A percentile compares a stretch with the other conserved stretches of the same genome.
Conservation (phyloP, 257 asterid genomes). For the Solanum lycopersicoides region DNA sequence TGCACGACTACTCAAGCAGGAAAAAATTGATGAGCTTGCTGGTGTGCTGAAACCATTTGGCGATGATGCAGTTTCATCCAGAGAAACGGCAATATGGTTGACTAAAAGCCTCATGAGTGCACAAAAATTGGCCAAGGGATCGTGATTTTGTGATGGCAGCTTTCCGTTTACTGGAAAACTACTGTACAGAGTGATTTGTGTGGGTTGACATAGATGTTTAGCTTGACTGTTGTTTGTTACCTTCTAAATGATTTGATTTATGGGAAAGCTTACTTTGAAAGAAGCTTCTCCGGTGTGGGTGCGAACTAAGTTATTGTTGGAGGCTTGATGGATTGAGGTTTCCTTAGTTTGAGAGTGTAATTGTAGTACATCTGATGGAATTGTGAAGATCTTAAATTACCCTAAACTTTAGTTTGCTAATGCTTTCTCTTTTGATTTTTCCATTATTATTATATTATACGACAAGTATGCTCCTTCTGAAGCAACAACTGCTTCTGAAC, state of each 20-base stretch:
- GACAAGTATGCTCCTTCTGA: neutral
- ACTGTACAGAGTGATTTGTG: neutral
- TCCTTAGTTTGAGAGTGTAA: neutral
- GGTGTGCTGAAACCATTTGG: constrained; percentile 88
- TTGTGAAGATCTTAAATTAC: neutral
- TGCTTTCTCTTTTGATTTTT: neutral
- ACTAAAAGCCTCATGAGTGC: constrained; percentile 73
- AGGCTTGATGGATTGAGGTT: neutral
- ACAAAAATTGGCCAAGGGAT: constrained; percentile 40
- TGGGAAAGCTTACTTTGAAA: neutral
- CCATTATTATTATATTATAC: neutral
- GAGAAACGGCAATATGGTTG: constrained; percentile 96
- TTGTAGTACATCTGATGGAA: neutral
- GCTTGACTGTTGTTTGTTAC: neutral
- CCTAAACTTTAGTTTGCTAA: neutral
- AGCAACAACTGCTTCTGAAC: neutral
- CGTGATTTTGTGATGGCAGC: constrained; percentile 13
- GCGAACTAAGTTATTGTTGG: neutral
- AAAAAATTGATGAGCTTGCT: constrained; percentile 78
- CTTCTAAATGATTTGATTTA: neutral
- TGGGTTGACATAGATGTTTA: constrained; percentile 1
- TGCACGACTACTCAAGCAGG: constrained; percentile 72
- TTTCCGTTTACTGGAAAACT: neutral
- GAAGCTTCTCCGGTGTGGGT: neutral
- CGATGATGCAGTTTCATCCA: constrained; percentile 69